Evolutionary conservation across 768 basidiomycete genomes (phyloP), one percentile per base, ranked within the genome.

Genomic region (Rubroboletus satanas): DNA sequence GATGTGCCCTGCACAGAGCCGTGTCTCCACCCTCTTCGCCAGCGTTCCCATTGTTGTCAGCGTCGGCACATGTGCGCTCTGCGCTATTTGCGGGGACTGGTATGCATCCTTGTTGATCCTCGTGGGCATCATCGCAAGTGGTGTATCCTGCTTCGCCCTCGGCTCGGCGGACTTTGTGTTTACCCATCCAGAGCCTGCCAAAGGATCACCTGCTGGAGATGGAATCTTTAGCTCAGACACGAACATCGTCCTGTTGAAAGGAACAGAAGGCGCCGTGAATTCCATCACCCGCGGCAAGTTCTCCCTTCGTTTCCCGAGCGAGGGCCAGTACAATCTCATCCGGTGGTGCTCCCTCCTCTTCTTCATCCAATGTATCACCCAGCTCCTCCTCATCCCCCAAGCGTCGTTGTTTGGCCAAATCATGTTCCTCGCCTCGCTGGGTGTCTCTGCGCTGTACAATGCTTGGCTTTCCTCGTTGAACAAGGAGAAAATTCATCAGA

Each of bases 391-490:
- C 35, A 36, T 36, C 15, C 35, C 35, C 35, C 15, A 36, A 17
- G 35, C 35, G 7, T 17, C 35, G 35, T 36, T 17, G 35, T 17
- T 36, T 15, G 35, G 35, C 10, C 35, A 36, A 36, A 36, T 36
- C 35, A 36, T 36, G 7, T 36, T 36, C 35, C 35, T 36, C 4
- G 4, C 15, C 7, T 36, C 35, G 5, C 35, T 36, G 3, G 35
- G 60, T 10, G 54, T 62, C 2, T 71, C 70, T 1, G 65, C 64
- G 51, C 14, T 63, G 0, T 66, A 68, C 52, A 70, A 64, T 28
- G 31, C 43, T 0, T 57, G 44, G 44, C 37, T 69, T 7, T 62
- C 63, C 4, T 66, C 63, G 11, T 54, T 76, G 70, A 74, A 77
- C 38, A 63, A 55, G 10, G 61, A 57, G 10, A 57, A 18, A 18